phyloP scores from a whole-genome alignment of 2,329 filamentous ascomycete species.

The Colletotrichum cordylinicola region DNA sequence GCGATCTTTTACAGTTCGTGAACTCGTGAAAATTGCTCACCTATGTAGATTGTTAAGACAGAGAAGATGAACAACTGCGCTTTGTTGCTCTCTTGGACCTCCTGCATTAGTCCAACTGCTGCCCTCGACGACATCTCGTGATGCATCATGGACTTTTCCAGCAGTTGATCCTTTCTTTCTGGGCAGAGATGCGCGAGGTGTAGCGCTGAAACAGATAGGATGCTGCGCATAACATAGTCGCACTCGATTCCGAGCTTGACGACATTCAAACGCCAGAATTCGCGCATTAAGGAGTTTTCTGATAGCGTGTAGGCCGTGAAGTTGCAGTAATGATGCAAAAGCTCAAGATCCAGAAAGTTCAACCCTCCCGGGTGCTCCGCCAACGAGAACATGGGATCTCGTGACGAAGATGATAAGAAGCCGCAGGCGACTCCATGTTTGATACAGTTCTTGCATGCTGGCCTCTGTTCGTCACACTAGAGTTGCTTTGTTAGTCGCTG shows the following conservation, averaged over 20 bases:
- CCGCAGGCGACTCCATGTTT: conserved; percentile 45
- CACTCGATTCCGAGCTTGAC: conserved; percentile 51
- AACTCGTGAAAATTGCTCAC: background rate
- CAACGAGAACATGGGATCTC: conserved; percentile 7
- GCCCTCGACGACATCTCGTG: conserved; percentile 33
- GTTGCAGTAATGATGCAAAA: conserved; percentile 58
- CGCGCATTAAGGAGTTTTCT: conserved; percentile 42
- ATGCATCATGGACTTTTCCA: conserved; percentile 25
- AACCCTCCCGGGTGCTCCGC: conserved; percentile 26
- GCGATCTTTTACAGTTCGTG: fast-evolving
- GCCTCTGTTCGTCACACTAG: conserved; percentile 45
- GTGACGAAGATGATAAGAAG: conserved; percentile 26
- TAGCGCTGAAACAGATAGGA: conserved; percentile 54
- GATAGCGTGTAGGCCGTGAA: conserved; percentile 54
- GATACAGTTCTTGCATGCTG: conserved; percentile 44
- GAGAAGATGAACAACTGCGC: conserved; percentile 22
- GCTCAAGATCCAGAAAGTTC: conserved; percentile 52
- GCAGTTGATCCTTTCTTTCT: conserved; percentile 20
- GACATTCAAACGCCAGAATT: conserved; percentile 52
- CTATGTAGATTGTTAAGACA: conserved; percentile 21
- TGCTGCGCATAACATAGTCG: conserved; percentile 52
- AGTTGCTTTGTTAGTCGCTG: background rate
- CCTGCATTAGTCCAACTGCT: conserved; percentile 31
- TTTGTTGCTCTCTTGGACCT: conserved; percentile 16
- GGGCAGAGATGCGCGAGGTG: conserved; percentile 45